A percentile compares a stretch with the other conserved stretches of the same genome.
Conservation (phyloP, 176 grass and related monocot species). For the Ensete glaucum region DNA sequence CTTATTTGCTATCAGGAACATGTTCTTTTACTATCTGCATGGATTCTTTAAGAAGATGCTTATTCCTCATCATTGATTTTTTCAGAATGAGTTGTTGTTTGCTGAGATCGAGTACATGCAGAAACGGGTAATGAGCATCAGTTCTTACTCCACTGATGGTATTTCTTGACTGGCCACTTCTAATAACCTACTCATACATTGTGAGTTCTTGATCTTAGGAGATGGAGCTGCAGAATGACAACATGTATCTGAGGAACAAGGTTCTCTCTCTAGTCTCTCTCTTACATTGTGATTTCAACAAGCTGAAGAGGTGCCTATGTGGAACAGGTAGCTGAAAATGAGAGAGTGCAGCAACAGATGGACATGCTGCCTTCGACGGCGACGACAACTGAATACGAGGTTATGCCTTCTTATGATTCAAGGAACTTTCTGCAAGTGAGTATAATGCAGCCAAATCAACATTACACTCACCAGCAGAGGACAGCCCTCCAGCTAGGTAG, state of each 20-base stretch:
- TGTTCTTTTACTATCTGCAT: neutral
- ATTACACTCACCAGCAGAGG: constrained; percentile 46
- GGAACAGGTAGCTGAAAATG: constrained; percentile 46
- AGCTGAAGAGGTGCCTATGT: neutral
- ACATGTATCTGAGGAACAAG: constrained; percentile 50
- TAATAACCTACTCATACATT: neutral
- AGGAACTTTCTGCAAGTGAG: constrained; percentile 71
- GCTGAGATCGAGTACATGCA: constrained; percentile 48
- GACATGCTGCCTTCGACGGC: constrained; percentile 42
- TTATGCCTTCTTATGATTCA: constrained; percentile 46
- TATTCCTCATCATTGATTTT: neutral
- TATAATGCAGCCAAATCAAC: constrained; percentile 52
- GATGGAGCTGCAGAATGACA: constrained; percentile 50
- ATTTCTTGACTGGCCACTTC: constrained; percentile 6
- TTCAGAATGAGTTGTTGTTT: constrained; percentile 57
- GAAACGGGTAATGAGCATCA: constrained; percentile 37
- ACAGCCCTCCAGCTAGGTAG: constrained; percentile 38
- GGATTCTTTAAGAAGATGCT: neutral
- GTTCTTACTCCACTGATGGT: neutral
- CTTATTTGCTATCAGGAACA: neutral
- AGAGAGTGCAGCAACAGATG: constrained; percentile 60
- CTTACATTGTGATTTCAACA: neutral
- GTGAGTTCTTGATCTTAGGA: constrained; percentile 34
- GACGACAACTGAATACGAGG: constrained; percentile 45
- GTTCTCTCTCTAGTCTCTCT: constrained; percentile 14